Conservation (phyloP, 176 grass and related monocot genomes). For the Ensete ventricosum region DNA sequence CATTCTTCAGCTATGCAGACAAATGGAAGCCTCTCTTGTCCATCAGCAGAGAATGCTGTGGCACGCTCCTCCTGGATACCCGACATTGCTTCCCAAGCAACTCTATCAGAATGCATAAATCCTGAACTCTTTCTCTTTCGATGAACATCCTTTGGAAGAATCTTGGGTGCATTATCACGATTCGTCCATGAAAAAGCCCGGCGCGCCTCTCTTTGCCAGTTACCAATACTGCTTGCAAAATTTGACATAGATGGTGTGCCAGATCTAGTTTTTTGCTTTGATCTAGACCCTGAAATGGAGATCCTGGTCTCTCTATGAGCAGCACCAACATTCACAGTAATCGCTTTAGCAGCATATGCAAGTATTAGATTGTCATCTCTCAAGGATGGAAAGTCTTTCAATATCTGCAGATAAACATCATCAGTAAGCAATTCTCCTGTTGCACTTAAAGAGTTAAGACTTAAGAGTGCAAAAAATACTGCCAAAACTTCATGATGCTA, state of each 20-base stretch:
- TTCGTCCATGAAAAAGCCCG: constrained; percentile 88
- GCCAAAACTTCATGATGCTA: too few relatives aligned
- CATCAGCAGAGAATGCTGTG: constrained; percentile 50
- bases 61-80: constrained; percentile 46
- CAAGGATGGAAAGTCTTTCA: constrained; percentile 86
- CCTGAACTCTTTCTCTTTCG: constrained; percentile 86
- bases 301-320: constrained; percentile 53
- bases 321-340: constrained; percentile 56
- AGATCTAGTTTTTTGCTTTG: constrained; percentile 59
- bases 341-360: constrained; percentile 74
- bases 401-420: constrained; percentile 51
- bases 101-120: constrained; percentile 48
- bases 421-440: not conserved
- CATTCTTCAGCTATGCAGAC: constrained; percentile 85
- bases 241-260: constrained; percentile 57
- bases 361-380: constrained; percentile 86
- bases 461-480: too few relatives aligned
- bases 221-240: constrained; percentile 72
- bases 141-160: constrained; percentile 41
- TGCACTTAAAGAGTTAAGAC: not conserved
- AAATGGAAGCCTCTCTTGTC: constrained; percentile 68
- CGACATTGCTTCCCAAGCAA: constrained; percentile 46
- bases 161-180: constrained; percentile 50
- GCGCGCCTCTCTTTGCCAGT: constrained; percentile 80
- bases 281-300: constrained; percentile 43